These are phyloP conservation scores for Avena atlantica DNA, from an alignment of 176 grass and related monocot species.

Conservation along the genomic window DNA sequence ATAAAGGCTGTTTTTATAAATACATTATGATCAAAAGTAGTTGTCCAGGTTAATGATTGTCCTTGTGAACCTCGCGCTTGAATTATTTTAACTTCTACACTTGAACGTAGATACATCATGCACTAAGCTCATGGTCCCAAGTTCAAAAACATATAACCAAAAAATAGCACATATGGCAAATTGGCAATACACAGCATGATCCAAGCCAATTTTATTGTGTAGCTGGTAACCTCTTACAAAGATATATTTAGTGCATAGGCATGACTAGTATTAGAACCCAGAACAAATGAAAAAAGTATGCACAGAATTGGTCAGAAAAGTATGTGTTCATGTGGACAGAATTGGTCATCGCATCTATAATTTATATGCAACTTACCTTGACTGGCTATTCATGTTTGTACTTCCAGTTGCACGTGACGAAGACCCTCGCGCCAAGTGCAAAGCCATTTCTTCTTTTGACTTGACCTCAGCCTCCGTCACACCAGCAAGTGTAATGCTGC, in stretches of 20 bases:
- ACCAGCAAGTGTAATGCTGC: conserved; percentile 88
- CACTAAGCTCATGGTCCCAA: neutral
- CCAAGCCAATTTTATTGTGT: neutral
- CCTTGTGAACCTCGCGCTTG: neutral
- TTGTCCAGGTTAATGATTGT: neutral
- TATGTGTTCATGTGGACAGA: neutral
- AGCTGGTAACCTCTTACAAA: neutral
- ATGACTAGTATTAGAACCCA: neutral
- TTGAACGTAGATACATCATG: neutral
- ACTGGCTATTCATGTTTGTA: conserved; percentile 67
- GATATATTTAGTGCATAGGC: neutral
- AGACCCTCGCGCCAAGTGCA: conserved; percentile 71
- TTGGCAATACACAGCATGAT: neutral
- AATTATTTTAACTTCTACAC: neutral
- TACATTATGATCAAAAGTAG: neutral
- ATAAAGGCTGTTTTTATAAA: conserved; percentile 14
- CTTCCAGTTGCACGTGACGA: conserved; percentile 85
- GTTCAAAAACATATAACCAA: neutral
- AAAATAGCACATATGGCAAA: conserved; percentile 16
- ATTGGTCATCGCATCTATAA: neutral
- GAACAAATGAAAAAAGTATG: neutral
- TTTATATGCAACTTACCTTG: conserved; percentile 34
- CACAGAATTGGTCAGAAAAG: neutral
- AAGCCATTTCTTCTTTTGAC: conserved; percentile 95
- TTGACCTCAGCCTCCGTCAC: conserved; percentile 89